Evolutionary conservation across 2,329 filamentous ascomycete genomes (phyloP).

Genomic region (Penicillium frequentans): DNA sequence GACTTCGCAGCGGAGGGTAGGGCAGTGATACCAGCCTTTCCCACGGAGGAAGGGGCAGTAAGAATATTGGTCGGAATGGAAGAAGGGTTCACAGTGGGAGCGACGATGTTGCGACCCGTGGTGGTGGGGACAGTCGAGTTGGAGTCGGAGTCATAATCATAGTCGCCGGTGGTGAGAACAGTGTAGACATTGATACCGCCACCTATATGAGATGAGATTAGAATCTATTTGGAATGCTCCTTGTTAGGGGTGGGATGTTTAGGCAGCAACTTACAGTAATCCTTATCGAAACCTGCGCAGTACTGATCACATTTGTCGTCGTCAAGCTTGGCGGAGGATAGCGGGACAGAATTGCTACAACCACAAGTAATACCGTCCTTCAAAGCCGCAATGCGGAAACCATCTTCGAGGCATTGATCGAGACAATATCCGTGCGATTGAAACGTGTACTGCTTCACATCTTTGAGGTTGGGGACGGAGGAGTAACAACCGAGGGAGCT

Average conservation of each 20-base stretch:
- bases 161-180: constrained; percentile 11
- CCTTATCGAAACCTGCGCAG: constrained; percentile 21
- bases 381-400: constrained; percentile 19
- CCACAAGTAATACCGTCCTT: constrained; percentile 20
- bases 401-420: constrained; percentile 9
- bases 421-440: constrained; percentile 17
- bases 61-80: constrained; percentile 17
- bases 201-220: constrained; percentile 9
- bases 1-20: constrained; percentile 3
- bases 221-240: neutral
- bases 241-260: too few species aligned
- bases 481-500: constrained; percentile 20
- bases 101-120: constrained; percentile 22
- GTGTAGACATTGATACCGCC: constrained; percentile 18
- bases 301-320: constrained; percentile 18
- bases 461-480: constrained; percentile 6
- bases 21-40: constrained; percentile 6
- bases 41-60: constrained; percentile 17
- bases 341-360: constrained; percentile 23
- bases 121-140: neutral
- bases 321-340: constrained; percentile 13
- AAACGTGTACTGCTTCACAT: constrained; percentile 2
- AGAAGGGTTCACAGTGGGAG: constrained; percentile 12
- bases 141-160: neutral
- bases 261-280: constrained; percentile 20